phyloP scores from a whole-genome alignment of 177 flowering plant species.

The Telopea speciosissima region DNA sequence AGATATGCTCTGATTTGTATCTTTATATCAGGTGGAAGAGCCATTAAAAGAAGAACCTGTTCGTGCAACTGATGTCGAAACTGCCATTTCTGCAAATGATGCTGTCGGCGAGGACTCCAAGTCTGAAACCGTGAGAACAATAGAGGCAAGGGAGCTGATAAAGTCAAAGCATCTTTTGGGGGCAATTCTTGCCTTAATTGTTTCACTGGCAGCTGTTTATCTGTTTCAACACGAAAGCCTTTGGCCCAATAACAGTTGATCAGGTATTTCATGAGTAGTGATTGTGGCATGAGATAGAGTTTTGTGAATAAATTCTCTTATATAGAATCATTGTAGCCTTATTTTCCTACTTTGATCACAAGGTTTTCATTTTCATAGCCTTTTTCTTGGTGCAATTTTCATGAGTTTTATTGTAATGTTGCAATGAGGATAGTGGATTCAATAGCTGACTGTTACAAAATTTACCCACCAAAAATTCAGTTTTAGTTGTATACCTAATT shows the following conservation, averaged over 20 bases:
- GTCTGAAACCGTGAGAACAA: constrained; percentile 38
- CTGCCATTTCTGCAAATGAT: constrained; percentile 17
- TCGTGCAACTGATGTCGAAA: constrained; percentile 14
- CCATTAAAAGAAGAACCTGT: constrained; percentile 9
- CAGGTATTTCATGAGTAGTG: background rate
- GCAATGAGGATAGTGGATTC: too few relatives aligned
- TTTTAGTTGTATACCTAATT: background rate
- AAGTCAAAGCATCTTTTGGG: constrained; percentile 35
- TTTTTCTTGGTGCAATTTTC: too few relatives aligned
- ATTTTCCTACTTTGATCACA: background rate
- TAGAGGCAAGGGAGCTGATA: constrained; percentile 49
- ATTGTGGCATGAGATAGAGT: background rate
- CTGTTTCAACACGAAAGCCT: constrained; percentile 16
- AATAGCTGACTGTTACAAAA: too few relatives aligned
- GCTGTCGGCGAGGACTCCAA: constrained; percentile 13
- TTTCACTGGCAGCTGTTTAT: constrained; percentile 31
- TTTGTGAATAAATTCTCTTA: background rate
- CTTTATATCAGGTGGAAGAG: constrained; percentile 26
- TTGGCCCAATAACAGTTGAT: background rate
- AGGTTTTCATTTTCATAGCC: background rate
- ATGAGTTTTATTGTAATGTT: too few relatives aligned
- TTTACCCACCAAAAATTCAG: too few relatives aligned
- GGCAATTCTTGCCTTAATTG: constrained; percentile 30
- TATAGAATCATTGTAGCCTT: background rate
- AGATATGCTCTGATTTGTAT: constrained; percentile 3